Evolutionary conservation across 495 filamentous ascomycete genomes (phyloP), one percentile per base, ranked within the genome.

Genomic region (Cudoniella acicularis): DNA sequence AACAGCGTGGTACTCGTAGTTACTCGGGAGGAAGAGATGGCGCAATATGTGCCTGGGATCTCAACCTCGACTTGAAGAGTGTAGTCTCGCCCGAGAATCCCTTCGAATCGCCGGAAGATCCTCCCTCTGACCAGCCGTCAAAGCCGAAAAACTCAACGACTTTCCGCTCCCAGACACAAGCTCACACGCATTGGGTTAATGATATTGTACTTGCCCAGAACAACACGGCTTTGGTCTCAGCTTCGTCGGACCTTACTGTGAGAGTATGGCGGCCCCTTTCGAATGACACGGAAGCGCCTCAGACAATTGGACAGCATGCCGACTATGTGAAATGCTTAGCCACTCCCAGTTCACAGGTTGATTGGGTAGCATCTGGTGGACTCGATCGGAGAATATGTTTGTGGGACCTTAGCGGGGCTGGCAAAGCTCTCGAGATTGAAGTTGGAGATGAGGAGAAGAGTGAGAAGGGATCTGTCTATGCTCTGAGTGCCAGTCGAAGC

Each of bases 141-240:
- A 73, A 70, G 65, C 69, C 67, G 54, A 74, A 69, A 59, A 69
- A 67, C 52, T 76, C 68, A 10, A 90, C 91, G 30, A 80, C 79
- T n/a, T 93, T 93, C 71, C 86, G 90, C 57, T 82, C 87, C 49
- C 92, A 96, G 72, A 89, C 92, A n/a, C 92, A 97, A 67, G 95
- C 94, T 11, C 94, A 98, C 70, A 98, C 92, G 24, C 93, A 98
- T 72, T 98, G 94, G 94, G 88, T 98, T 70, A 98, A 98, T 69
- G 93, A 98, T 66, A 90, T 98, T 58, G 83, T 86, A n/a, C 83
- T 98, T 54, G 86, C 88, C 24, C 81, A 92, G 64, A 83, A 87
- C 50, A 90, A 96, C 69, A 81, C 85, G 17, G 91, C 91, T 6
- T 77, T 98, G 10, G 89, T 97, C 8, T 96, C 95, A 10, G 93